A percentile compares a stretch with the other conserved stretches of the same genome.
These are phyloP conservation scores for Solanum peruvianum DNA, from an alignment of 257 asterid species.

Conservation along the genomic window DNA sequence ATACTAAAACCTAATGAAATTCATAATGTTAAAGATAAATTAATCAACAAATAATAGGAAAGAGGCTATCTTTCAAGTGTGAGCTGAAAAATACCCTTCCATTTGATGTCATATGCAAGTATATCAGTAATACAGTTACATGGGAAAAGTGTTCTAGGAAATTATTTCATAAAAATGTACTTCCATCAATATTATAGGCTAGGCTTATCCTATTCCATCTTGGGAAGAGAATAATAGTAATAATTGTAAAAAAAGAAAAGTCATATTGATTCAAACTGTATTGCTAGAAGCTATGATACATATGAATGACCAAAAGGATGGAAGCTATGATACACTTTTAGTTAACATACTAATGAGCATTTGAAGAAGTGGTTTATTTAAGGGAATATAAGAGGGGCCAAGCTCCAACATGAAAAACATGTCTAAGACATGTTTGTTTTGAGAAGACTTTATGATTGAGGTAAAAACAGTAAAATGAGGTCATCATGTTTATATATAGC, in stretches of 20 bases:
- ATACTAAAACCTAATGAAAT: neutral
- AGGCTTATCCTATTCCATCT: neutral
- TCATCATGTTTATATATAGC: constrained; percentile 1
- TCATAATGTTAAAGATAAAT: neutral
- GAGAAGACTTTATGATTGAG: neutral
- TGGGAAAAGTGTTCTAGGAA: neutral
- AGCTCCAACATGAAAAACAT: constrained; percentile 36
- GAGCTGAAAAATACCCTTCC: neutral
- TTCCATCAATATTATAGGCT: neutral
- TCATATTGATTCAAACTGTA: neutral
- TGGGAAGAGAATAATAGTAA: neutral
- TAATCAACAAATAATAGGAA: neutral
- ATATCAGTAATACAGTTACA: neutral
- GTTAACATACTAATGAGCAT: constrained; percentile 22
- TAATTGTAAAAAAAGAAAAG: neutral
- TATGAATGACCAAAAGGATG: neutral
- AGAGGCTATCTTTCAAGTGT: neutral
- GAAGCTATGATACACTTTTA: constrained; percentile 15
- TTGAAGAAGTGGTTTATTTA: constrained; percentile 13
- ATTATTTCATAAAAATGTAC: neutral
- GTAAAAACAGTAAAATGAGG: neutral
- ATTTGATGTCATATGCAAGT: neutral
- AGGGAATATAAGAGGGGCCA: constrained; percentile 11
- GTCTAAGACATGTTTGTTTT: constrained; percentile 60
- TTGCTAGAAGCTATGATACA: neutral